These are phyloP conservation scores for Ustilago tritici DNA, from an alignment of 1,284 basidiomycete species.

Conservation along the genomic window DNA sequence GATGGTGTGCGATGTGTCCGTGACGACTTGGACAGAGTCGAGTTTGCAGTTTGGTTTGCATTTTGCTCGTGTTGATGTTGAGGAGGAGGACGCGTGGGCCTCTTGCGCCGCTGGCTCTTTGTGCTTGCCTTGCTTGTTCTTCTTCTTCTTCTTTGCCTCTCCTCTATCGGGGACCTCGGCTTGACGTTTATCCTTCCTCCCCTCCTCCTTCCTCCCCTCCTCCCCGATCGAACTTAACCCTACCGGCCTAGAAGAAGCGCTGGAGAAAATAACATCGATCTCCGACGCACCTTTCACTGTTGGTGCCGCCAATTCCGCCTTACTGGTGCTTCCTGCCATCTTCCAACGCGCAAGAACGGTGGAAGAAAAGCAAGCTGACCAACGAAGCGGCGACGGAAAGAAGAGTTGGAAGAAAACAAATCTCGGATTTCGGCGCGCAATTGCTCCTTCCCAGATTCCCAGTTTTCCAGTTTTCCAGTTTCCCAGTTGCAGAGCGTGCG, in stretches of 20 bases:
- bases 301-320: neutral
- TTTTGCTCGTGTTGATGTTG: neutral
- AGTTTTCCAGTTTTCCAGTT: too few relatives aligned
- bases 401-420: too few relatives aligned
- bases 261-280: slow-evolving; percentile 33
- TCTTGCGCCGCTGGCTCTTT: too few relatives aligned
- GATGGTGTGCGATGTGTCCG: slow-evolving; percentile 14
- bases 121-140: neutral
- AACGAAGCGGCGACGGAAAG: too few relatives aligned
- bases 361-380: too few relatives aligned
- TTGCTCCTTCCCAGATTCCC: too few relatives aligned
- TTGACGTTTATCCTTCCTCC: too few relatives aligned
- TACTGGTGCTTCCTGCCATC: neutral
- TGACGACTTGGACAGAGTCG: slow-evolving; percentile 16
- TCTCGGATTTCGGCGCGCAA: too few relatives aligned
- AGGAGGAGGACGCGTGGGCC: neutral
- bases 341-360: too few relatives aligned
- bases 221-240: neutral
- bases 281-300: neutral
- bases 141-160: slow-evolving; percentile 1
- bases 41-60: slow-evolving; percentile 1
- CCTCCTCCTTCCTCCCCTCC: too few relatives aligned
- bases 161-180: neutral
- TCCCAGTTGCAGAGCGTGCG: too few relatives aligned
- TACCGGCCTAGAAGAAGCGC: neutral